Base-by-base conservation (phyloP, 2,329 filamentous ascomycete species). In the Aspergillus sp. region DNA sequence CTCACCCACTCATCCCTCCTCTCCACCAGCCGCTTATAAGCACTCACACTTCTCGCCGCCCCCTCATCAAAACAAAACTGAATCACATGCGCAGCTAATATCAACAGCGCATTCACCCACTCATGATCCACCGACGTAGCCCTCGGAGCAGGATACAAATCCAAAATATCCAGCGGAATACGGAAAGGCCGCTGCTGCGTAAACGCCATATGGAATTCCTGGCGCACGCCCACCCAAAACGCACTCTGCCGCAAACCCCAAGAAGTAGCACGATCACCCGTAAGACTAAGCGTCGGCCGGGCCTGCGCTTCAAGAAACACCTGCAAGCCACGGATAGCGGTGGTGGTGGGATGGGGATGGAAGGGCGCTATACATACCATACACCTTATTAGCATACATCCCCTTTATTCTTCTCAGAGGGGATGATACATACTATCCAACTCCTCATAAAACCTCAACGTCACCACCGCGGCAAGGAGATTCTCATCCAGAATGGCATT, bases 71-170 rank as follows among this genome's bases (percentile, higher is more conserved):
- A 88, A 66, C 86, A 88, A 64, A 82, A 87, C 58, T 86, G 84
- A 19, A 88, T 72, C 1, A 87, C 82, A 59, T 87, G 83, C 15
- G 84, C 84, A 51, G 84, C 84, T 62, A 86, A 82, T 1, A 86
- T 78, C 0, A 88, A 80, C 25, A 85, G 83, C 6, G 84, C 79
- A 70, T 88, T 87, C 2, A 84, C 64, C 71, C 71, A 75, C 4
- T 71, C 63, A n/a, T 54, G 17, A 32, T 61, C 54, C 17, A 48
- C 27, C 8, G 58, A 17, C 2, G 30, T 10, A 4, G 27, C 27
- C 1, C 4, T 6, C 5, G 42, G 54, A 5, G 10, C 30, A 17
- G 50, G 48, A 7, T 39, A 23, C 8, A 48, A 19, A 4, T 17
- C 21, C 6, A 44, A 41, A 30, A 38, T 15, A 11, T 10, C 17